phyloP scores from a whole-genome alignment of 2,329 filamentous ascomycete genomes.

The Exophiala dermatitidis region DNA sequence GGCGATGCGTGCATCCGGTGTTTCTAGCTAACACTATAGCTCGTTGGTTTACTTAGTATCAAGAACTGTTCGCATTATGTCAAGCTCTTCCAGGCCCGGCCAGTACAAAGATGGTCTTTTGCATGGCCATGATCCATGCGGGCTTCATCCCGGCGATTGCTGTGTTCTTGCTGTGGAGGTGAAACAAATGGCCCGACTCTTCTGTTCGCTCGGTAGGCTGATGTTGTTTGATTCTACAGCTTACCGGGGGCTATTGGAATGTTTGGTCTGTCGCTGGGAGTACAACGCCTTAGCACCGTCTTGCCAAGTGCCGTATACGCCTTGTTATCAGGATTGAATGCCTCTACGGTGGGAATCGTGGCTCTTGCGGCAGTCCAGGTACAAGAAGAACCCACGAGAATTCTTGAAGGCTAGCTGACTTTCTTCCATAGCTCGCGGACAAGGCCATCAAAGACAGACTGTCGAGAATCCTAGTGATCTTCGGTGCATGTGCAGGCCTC shows the following conservation, averaged over 20 bases:
- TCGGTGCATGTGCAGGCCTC: constrained; percentile 57
- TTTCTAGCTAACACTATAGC: too few relatives aligned
- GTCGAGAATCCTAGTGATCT: constrained; percentile 57
- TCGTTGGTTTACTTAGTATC: constrained; percentile 45
- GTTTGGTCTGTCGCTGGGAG: constrained; percentile 59
- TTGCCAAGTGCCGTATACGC: constrained; percentile 60
- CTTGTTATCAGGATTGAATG: constrained; percentile 63
- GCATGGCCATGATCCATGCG: constrained; percentile 57
- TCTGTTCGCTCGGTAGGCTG: too few relatives aligned
- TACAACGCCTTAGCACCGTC: constrained; percentile 52
- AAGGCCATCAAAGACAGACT: constrained; percentile 61
- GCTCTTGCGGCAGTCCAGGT: constrained; percentile 57
- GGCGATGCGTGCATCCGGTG: too few relatives aligned
- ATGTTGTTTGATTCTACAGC: constrained; percentile 32
- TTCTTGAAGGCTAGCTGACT: background rate
- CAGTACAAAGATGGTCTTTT: constrained; percentile 66
- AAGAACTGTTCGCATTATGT: constrained; percentile 63
- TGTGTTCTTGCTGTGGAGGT: constrained; percentile 60
- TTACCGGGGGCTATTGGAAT: constrained; percentile 64
- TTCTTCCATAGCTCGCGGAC: constrained; percentile 47
- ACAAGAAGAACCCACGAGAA: background rate
- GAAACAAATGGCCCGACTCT: constrained; percentile 8
- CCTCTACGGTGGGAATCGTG: constrained; percentile 64
- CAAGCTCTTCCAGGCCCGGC: constrained; percentile 62
- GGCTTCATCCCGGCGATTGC: constrained; percentile 53